Conservation (phyloP, 1,139 yeast genomes). For the Pichia sp. region DNA sequence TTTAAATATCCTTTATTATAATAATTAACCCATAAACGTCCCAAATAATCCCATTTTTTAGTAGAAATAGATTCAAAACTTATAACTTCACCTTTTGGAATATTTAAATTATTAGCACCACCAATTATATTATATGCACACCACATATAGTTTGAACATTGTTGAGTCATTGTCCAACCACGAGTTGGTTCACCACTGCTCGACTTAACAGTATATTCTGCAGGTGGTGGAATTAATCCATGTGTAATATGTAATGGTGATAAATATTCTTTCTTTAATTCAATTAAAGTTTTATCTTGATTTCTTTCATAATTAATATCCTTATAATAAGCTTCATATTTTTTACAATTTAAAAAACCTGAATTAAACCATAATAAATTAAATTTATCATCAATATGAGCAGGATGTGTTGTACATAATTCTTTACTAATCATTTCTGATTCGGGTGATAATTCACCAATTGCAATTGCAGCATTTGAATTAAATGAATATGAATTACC, state of each 20-base stretch:
- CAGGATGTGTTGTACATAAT: slow-evolving; percentile 65
- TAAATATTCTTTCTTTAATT: slow-evolving; percentile 33
- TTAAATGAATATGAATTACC: slow-evolving; percentile 51
- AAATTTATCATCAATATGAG: slow-evolving; percentile 48
- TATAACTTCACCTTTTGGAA: slow-evolving; percentile 26
- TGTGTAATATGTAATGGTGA: slow-evolving; percentile 44
- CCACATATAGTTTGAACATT: slow-evolving; percentile 51
- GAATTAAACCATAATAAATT: slow-evolving; percentile 60
- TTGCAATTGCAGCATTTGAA: slow-evolving; percentile 43
- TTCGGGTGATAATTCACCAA: slow-evolving; percentile 37
- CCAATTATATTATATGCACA: slow-evolving; percentile 53
- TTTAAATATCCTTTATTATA: slow-evolving; percentile 21
- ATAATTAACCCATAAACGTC: slow-evolving; percentile 29
- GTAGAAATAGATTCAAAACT: slow-evolving; percentile 19
- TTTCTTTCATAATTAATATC: slow-evolving; percentile 31
- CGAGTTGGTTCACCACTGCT: slow-evolving; percentile 40
- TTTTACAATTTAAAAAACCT: slow-evolving; percentile 58
- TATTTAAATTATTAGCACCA: slow-evolving; percentile 25
- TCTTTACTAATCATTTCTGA: slow-evolving; percentile 36
- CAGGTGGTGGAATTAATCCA: slow-evolving; percentile 55
- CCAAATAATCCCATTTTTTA: slow-evolving; percentile 25
- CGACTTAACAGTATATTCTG: slow-evolving; percentile 30
- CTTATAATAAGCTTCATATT: slow-evolving; percentile 32
- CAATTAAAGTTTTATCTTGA: slow-evolving; percentile 24
- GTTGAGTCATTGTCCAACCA: slow-evolving; percentile 52